phyloP scores from a whole-genome alignment of 352 stramenopile species.

The Phytophthora parvispora region DNA sequence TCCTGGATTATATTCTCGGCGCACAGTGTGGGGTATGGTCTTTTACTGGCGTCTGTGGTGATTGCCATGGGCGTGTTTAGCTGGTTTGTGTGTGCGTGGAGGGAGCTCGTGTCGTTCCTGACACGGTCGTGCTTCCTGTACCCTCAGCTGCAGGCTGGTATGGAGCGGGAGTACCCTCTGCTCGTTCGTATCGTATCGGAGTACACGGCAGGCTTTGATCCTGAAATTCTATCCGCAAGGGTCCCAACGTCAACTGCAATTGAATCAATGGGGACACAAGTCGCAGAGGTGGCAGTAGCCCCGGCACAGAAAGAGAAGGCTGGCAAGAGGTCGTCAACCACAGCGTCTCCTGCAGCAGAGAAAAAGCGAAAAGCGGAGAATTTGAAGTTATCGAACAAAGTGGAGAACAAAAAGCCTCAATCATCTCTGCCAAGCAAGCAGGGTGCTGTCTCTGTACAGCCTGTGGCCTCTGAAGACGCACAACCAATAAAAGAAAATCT shows the following conservation, averaged over 20 bases:
- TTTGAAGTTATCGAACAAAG: background rate
- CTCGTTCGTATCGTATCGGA: slow-evolving; percentile 87
- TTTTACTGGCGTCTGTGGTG: slow-evolving; percentile 78
- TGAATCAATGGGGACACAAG: slow-evolving; percentile 23
- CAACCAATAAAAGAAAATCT: background rate
- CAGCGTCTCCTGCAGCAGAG: background rate
- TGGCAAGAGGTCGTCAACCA: background rate
- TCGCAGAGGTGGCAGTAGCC: background rate
- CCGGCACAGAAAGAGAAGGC: background rate
- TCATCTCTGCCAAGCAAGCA: background rate
- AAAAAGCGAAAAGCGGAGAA: slow-evolving; percentile 7
- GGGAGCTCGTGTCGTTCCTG: slow-evolving; percentile 83
- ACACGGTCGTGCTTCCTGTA: slow-evolving; percentile 87
- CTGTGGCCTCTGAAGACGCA: background rate
- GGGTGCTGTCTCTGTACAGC: background rate
- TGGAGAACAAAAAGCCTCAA: background rate
- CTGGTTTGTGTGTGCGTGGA: slow-evolving; percentile 84
- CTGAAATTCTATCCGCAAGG: slow-evolving; percentile 67
- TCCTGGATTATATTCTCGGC: slow-evolving; percentile 89
- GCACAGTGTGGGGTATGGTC: slow-evolving; percentile 79
- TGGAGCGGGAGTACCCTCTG: slow-evolving; percentile 81
- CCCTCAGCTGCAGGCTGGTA: slow-evolving; percentile 76
- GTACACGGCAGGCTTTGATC: slow-evolving; percentile 85
- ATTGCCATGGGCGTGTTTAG: slow-evolving; percentile 87
- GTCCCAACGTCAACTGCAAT: slow-evolving; percentile 32